Conservation (phyloP, 805 yeast species). For the Wickerhamomyces mucosus region DNA sequence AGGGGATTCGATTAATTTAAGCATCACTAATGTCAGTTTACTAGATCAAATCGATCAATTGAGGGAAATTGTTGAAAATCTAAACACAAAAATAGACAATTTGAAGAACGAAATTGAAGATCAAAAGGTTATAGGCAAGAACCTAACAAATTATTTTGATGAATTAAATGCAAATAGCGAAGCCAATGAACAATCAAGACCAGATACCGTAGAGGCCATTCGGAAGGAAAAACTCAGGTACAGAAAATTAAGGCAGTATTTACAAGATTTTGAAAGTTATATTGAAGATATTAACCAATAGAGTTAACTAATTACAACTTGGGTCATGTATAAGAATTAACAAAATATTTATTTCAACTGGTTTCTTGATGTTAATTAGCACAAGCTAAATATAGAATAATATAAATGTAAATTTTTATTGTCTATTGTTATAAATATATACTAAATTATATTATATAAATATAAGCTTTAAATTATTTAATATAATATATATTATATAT, state of each 20-base stretch:
- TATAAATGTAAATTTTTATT: too few species aligned
- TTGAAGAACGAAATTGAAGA: conserved; percentile 2
- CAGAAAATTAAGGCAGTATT: conserved; percentile 3
- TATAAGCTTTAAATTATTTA: too few species aligned
- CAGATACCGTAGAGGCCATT: conserved; percentile 3
- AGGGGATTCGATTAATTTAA: conserved; percentile 17
- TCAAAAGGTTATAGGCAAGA: conserved; percentile 2
- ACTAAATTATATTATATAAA: too few species aligned
- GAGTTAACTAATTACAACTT: too few species aligned
- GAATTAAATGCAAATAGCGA: not conserved
- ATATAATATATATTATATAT: too few species aligned
- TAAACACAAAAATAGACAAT: not conserved
- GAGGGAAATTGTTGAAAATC: not conserved
- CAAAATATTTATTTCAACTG: too few species aligned
- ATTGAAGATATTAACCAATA: too few species aligned
- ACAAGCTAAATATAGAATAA: too few species aligned
- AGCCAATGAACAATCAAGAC: conserved; percentile 1
- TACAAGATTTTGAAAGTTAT: too few species aligned
- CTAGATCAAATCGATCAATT: conserved; percentile 10
- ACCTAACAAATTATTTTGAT: not conserved
- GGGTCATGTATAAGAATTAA: too few species aligned
- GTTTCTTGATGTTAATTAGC: too few species aligned
- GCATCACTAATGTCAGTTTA: conserved; percentile 9
- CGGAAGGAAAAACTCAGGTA: conserved; percentile 7
- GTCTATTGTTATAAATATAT: too few species aligned